A percentile compares a stretch with the other conserved stretches of the same genome.
phyloP scores from a whole-genome alignment of 345 rosid genomes.

The Tarenaya hassleriana region DNA sequence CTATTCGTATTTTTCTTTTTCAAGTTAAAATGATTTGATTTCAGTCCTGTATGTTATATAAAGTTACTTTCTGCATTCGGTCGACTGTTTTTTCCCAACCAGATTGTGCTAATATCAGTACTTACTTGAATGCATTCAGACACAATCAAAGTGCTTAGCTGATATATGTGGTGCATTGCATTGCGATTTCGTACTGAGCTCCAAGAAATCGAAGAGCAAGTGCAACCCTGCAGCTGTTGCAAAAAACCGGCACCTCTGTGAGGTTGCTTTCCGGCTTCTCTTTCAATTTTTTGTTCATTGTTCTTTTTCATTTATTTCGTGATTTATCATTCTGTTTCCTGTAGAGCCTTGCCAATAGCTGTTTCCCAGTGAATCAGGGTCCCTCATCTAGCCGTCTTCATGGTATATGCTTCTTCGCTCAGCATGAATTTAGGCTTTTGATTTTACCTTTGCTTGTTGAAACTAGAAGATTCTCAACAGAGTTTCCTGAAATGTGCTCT shows the following conservation, averaged over 20 bases:
- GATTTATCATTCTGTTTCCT: conserved; percentile 16
- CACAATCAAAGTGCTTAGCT: conserved; percentile 72
- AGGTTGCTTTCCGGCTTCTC: conserved; percentile 43
- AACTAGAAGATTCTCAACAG: conserved; percentile 2
- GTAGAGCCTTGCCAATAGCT: conserved; percentile 83
- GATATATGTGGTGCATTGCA: conserved; percentile 94
- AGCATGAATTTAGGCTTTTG: not conserved
- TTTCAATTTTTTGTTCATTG: not conserved
- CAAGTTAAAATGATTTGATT: not conserved
- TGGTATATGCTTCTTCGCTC: conserved; percentile 43
- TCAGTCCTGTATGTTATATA: not conserved
- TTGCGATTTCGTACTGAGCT: conserved; percentile 63
- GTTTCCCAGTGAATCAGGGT: conserved; percentile 78
- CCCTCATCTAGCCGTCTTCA: conserved; percentile 76
- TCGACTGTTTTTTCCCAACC: not conserved
- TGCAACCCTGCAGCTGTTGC: conserved; percentile 90
- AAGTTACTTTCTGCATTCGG: not conserved
- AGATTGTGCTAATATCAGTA: conserved; percentile 1
- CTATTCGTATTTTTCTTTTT: too few species aligned
- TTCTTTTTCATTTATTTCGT: not conserved
- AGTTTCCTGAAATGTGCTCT: conserved; percentile 1
- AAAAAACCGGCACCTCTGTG: conserved; percentile 79
- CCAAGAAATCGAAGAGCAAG: conserved; percentile 55
- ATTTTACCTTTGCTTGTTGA: conserved; percentile 6
- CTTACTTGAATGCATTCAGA: conserved; percentile 40